phyloP scores from a whole-genome alignment of 805 yeast genomes.

The Wickerhamiella shivajii region DNA sequence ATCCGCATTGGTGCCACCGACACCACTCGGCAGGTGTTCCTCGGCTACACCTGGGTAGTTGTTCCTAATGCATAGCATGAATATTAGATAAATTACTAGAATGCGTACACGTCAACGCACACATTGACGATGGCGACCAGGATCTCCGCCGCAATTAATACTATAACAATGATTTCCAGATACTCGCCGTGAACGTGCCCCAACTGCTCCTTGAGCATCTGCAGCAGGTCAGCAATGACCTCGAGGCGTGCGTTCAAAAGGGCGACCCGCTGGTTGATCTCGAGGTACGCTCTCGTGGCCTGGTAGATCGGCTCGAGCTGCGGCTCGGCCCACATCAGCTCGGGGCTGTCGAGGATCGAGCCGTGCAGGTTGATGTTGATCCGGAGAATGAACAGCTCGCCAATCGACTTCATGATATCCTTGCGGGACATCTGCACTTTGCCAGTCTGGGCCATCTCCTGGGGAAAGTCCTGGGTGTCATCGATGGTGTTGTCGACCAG shows the following conservation, averaged over 20 bases:
- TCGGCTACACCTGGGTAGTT: conserved; percentile 12
- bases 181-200: conserved; percentile 89
- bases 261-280: conserved; percentile 86
- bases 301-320: conserved; percentile 95
- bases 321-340: conserved; percentile 98
- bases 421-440: conserved; percentile 88
- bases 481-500: conserved; percentile 92
- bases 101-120: conserved; percentile 23
- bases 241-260: conserved; percentile 82
- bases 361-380: conserved; percentile 33
- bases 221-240: conserved; percentile 81
- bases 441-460: conserved; percentile 87
- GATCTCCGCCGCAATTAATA: conserved; percentile 83
- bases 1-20: conserved; percentile 14
- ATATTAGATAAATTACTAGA: neutral
- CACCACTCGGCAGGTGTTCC: conserved; percentile 17
- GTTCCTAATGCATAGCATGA: too few species aligned
- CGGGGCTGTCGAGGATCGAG: conserved; percentile 83
- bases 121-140: conserved; percentile 76
- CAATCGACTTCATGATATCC: conserved; percentile 94
- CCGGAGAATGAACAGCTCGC: conserved; percentile 75
- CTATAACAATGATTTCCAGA: conserved; percentile 78
- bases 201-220: conserved; percentile 92
- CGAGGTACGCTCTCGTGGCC: conserved; percentile 90
- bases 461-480: conserved; percentile 94